Evolutionary conservation across 2,329 filamentous ascomycete species (phyloP), one percentile per base, ranked within the genome.

Genomic region (Cladophialophora bantiana): DNA sequence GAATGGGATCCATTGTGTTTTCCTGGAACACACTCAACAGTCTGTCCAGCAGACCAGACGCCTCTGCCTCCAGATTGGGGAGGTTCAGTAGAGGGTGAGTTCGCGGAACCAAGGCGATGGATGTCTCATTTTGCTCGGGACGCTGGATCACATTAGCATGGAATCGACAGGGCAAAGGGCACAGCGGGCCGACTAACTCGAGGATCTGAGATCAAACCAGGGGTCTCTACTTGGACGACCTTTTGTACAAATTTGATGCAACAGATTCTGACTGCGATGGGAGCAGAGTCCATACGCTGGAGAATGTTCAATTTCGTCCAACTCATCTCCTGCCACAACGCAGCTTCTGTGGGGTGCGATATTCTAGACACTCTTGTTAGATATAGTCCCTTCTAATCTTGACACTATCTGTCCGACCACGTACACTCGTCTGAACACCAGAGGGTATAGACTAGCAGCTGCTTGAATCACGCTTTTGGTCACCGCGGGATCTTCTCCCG

Each of bases 231-330:
- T 71, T 97, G 86, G 53, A 99, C 91, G 53, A 98, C 92, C 70
- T 92, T 89, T 81, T 99, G 94, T 42, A 93, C 90, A 78, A 99
- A 99, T 79, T 99, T 99, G 84, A 98, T 90, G 82, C 95, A 98
- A 83, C 93, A 96, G 77, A 98, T 90, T 74, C 90, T 90, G 70
- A 98, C 87, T 2, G 92, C 90, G 12, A 90, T 85, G 13, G 87
- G 82, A 18, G 92, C 89, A 52, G 84, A 86, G 73, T 97, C 94
- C 94, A 96, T 97, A 75, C 95, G 88, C 67, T 88, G 88, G 67
- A 99, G 80, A 72, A 99, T 95, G 74, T 89, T 91, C 63, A 91
- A 88, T 82, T 99, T 99, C 80, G 98, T 94, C 10, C 89, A 86
- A 62, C 88, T 85, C 87, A 98, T 96, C 71, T 89, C 88, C 76